Evolutionary conservation across 1,284 basidiomycete genomes (phyloP), one percentile per base, ranked within the genome.

Genomic region (Taiwanofungus camphoratus): DNA sequence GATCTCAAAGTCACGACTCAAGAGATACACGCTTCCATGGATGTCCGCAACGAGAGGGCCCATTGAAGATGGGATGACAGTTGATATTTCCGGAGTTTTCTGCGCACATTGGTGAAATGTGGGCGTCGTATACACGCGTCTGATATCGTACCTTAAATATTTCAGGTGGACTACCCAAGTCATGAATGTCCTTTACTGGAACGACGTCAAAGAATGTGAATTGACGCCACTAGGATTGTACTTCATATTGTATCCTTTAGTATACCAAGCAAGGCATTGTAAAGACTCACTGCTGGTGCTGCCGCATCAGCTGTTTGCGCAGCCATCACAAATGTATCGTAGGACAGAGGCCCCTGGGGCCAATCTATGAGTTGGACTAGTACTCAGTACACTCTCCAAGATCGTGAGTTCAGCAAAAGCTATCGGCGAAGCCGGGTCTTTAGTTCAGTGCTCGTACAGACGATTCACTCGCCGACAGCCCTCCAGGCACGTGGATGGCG

Each of bases 121-220:
- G n/a, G n/a, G n/a, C n/a, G 30, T 16, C 42, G 9, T 18, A 20
- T 16, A 36, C 26, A 7, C 13, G 26, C 26, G 26, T 13, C 13
- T 21, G 34, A 21, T 20, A 33, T 7, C 54, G 32, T 54, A 87
- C 87, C 63, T 84, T 83, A 70, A 94, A 82, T 19, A 88, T 71
- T 44, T 87, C 79, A 0, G 91, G 91, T 2, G 82, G 67, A 44
- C 74, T 79, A 0, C 77, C 75, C 5, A 87, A 67, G 59, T 94
- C 89, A 53, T 92, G 82, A 1, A 75, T 67, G 58, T 92, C 92
- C 61, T 82, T 91, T 50, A 94, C 81, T 5, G 77, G 74, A 3
- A 78, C 73, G 9, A 72, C 68, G 50, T 88, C 79, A 55, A 91
- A 91, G 76, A 91, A 91, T 2, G 78, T 73, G 67, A 93, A 93